Base-by-base conservation (phyloP, 805 yeast species). In the Candida methanosorbosa region DNA sequence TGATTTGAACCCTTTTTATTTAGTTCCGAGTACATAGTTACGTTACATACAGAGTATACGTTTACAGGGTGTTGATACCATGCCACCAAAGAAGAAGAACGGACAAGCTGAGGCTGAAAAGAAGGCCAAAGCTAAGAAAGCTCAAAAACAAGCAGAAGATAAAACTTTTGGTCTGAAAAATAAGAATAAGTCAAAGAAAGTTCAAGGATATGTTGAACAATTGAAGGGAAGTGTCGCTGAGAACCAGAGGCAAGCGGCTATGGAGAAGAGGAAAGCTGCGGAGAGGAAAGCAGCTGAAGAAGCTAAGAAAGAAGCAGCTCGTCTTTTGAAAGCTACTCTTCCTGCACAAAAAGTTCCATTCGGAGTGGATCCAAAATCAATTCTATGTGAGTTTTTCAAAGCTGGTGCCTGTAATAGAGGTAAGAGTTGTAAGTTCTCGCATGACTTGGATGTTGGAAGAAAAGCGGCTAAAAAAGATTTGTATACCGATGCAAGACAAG, bases 361-460 rank as follows among this genome's bases (percentile, higher is more conserved):
- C 52, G 98, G 98, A 35, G 97, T 87, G 39, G 97, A 92, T 62
- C 98, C 98, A 36, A 90, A 92, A 63, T 76, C 95, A 1, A 81
- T 92, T 24, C 61, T 92, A 16, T 92, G 98, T 73, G 83, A 84
- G 38, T 78, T 76, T 59, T 90, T 86, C 75, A 92, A 80, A 61
- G 70, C 72, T 28, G 86, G 95, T 18, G 68, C 70, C 33, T 92
- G 98, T 73, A 75, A 79, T 44, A 81, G 81, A 56, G 92, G 92
- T 27, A 70, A 74, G 50, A 72, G 72, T 53, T 92, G 98, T 76
- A 92, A 88, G 59, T 92, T 88, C 63, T 78, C 94, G 31, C 98
- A 92, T 59, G 94, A 92, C 56, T 59, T 84, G 54, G 70, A 74
- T 40, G 72, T 85, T 18, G 97, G 88, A 25, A 77, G 96, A 58